Conservation (phyloP, 2,329 filamentous ascomycete species). For the Colletotrichum somersetense region DNA sequence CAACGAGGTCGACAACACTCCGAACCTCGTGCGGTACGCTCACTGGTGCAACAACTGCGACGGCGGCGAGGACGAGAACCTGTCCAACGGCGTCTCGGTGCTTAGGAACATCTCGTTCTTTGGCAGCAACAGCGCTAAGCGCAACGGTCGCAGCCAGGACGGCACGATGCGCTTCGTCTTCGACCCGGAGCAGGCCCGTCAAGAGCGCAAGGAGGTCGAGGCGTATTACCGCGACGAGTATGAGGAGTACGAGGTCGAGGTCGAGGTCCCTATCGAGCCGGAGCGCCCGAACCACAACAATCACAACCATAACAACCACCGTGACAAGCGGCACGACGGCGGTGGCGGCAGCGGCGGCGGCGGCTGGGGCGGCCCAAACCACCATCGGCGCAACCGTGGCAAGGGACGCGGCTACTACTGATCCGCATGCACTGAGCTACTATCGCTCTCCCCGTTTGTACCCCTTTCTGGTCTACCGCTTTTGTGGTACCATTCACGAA, state of each 20-base stretch:
- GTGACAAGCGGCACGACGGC: constrained; percentile 31
- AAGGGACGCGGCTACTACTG: constrained; percentile 39
- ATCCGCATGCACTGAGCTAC: neutral
- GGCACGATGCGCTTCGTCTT: constrained; percentile 92
- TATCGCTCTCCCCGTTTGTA: neutral
- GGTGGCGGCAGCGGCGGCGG: constrained; percentile 20
- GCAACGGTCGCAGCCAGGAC: constrained; percentile 65
- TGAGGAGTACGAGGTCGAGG: constrained; percentile 82
- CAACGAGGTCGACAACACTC: constrained; percentile 76
- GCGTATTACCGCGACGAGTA: constrained; percentile 80
- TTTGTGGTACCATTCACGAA: neutral
- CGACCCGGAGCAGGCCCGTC: constrained; percentile 79
- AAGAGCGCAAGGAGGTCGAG: constrained; percentile 76
- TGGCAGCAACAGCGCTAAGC: constrained; percentile 53
- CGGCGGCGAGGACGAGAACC: constrained; percentile 52
- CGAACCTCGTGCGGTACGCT: constrained; percentile 73
- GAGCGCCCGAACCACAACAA: constrained; percentile 40
- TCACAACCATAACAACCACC: constrained; percentile 13
- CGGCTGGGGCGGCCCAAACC: constrained; percentile 21
- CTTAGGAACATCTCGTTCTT: constrained; percentile 55
- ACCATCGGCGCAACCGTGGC: constrained; percentile 21
- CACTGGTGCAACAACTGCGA: constrained; percentile 69
- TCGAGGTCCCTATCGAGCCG: constrained; percentile 72
- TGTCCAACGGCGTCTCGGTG: constrained; percentile 54
- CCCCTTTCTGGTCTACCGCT: no score